A percentile compares a stretch with the other conserved stretches of the same genome.
phyloP scores from a whole-genome alignment of 169 alveolate species.

The Eimeria necatrix region DNA sequence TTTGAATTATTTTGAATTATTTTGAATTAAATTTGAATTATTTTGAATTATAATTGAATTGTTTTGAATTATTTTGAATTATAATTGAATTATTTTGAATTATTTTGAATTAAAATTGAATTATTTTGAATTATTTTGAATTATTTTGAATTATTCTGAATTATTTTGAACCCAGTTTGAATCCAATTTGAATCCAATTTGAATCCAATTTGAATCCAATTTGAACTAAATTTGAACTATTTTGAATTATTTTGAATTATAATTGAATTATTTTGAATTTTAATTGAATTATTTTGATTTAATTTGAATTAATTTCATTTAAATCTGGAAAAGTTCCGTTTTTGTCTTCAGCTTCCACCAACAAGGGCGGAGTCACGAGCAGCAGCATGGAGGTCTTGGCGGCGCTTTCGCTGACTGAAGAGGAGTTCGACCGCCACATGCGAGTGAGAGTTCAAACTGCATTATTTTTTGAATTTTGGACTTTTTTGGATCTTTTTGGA shows the following conservation, averaged over 20 bases:
- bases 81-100: no score
- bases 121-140: no score
- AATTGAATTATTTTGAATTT: background rate
- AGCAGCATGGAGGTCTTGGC: conserved; percentile 92
- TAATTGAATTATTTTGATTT: background rate
- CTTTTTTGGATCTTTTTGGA: background rate
- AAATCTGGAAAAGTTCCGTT: background rate
- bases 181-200: no score
- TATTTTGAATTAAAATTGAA: no score
- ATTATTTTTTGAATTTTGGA: background rate
- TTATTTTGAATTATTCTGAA: no score
- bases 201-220: no score
- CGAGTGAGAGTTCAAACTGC: conserved; percentile 42
- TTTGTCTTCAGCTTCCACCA: conserved; percentile 86
- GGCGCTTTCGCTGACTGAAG: conserved; percentile 89
- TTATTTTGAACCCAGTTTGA: no score
- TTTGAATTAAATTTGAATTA: no score
- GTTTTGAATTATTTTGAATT: no score
- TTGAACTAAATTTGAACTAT: background rate
- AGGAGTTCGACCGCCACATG: conserved; percentile 84
- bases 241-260: background rate
- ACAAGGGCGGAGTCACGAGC: conserved; percentile 94
- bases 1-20: conserved; percentile 92
- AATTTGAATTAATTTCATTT: background rate
- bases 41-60: no score